These are phyloP conservation scores for Fragilaria radians DNA, from an alignment of 108 stramenopile genomes.

Conservation along the genomic window DNA sequence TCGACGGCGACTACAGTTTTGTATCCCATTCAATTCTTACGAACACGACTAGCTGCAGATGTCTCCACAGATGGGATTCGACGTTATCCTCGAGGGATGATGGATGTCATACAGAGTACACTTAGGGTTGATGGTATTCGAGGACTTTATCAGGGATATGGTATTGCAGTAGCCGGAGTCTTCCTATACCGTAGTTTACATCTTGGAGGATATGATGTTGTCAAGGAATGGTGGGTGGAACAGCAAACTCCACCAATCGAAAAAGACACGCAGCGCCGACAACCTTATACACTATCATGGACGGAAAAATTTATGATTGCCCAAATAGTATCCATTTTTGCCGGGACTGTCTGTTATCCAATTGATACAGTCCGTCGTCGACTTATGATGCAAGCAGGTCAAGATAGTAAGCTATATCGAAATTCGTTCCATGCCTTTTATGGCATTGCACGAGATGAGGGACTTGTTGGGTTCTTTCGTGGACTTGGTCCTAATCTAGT, in stretches of 20 bases:
- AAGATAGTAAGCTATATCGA: constrained; percentile 31
- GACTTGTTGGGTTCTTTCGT: constrained; percentile 42
- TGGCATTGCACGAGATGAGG: constrained; percentile 40
- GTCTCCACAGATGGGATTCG: constrained; percentile 21
- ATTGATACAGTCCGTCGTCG: constrained; percentile 91
- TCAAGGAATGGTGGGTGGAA: constrained; percentile 44
- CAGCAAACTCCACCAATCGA: constrained; percentile 4
- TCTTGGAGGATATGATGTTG: constrained; percentile 92
- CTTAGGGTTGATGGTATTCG: constrained; percentile 59
- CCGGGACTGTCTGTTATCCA: constrained; percentile 89
- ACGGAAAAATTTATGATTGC: constrained; percentile 71
- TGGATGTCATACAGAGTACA: constrained; percentile 57
- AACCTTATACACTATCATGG: constrained; percentile 29
- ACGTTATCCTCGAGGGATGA: constrained; percentile 51
- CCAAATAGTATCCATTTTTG: constrained; percentile 77
- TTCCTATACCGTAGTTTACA: constrained; percentile 87
- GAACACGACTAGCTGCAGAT: constrained; percentile 92
- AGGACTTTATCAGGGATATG: constrained; percentile 93
- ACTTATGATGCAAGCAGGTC: constrained; percentile 85
- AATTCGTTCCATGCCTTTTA: constrained; percentile 46
- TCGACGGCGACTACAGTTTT: constrained; percentile 83
- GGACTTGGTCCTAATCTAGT: constrained; percentile 63
- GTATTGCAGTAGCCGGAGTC: constrained; percentile 80
- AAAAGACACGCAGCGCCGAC: neutral
- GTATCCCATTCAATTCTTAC: constrained; percentile 91